Base-by-base conservation (phyloP, 306 rosid species). In the Cucumis sativus region DNA sequence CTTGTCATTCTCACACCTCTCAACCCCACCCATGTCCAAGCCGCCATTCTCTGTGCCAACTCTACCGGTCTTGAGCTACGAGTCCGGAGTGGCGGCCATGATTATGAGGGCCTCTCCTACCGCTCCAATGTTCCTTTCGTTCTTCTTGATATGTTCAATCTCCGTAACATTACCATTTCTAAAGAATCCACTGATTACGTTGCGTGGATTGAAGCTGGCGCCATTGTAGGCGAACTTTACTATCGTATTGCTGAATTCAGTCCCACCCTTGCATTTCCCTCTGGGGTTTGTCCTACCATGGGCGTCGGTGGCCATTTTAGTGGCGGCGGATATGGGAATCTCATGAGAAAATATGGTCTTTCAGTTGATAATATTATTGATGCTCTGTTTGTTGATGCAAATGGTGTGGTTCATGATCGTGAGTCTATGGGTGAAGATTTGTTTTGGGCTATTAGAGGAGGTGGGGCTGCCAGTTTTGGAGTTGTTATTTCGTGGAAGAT, bases 371-470 rank as follows among this genome's bases (percentile, higher is more conserved):
- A 91, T 58, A 77, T 93, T 11, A 37, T 90, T 17, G 97, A 91
- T 61, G 96, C 98, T 5, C 61, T 59, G 85, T 81, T 93, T 7
- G 88, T 91, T 6, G 91, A 90, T 51, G 91, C 74, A 0, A 85
- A 79, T 0, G 97, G 97, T 3, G 40, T 76, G 64, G 25, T 93
- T 55, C 87, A 85, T 0, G 81, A 91, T 18, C 86, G 82, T 41
- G 45, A 79, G 0, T 10, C 85, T 3, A 93, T 93, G 98, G 96
- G 96, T 18, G 96, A 89, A 17, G 96, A 91, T 18, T 79, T 93
- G 35, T 93, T 93, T 51, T 91, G 96, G 98, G 98, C 98, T 0
- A 88, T 91, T 58, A 81, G 83, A 79, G 96, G 98, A 18, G 97
- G 97, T 1, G 98, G 97, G 1, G 97, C 92, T 30, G 89, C 87